Base-by-base conservation (phyloP, 345 rosid species). In the Abelmoschus esculentus region DNA sequence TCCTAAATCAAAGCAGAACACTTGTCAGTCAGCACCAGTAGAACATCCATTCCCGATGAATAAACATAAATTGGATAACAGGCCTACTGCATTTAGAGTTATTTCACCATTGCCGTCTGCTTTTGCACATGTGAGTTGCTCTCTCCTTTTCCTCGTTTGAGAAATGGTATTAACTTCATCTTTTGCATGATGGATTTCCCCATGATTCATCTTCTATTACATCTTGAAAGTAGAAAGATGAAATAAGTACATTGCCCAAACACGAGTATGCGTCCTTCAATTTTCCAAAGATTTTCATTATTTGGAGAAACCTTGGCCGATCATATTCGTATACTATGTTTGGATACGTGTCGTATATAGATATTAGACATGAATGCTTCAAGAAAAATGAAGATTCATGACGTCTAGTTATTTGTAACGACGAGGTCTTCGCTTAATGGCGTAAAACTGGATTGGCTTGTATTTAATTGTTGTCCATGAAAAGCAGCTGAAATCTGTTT, bases 51-150 rank as follows among this genome's bases (percentile, higher is more conserved):
- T 70, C 75, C 31, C 55, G 69, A 53, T 63, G 49, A 91, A 86
- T 82, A 83, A 86, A 84, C 88, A 82, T 85, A 91, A 86, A 76
- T 72, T 91, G 77, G 98, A 93, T 77, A 87, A 88, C 79, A 95
- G 92, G 32, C 83, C 98, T 28, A 85, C 91, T 32, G 66, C 91
- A 60, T 88, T 93, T 77, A 87, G 78, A 80, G 79, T 93, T 57
- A 66, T 79, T 36, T 89, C 91, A 31, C 97, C 98, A 50, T 77
- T 93, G 73, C 98, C 98, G 1, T 46, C 78, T 72, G 92, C 83
- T 64, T 83, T 93, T 71, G 86, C 86, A 12, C 83, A 87, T 86
- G 96, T 93, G 81, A 73, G 80, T 77, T 68, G 34, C 74, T 81
- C 74, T 78, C 63, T 60, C 70, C 67, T 58, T 65, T 47, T 66